These are phyloP conservation scores for Lactarius akahatsu DNA, from an alignment of 768 basidiomycete genomes.

Conservation along the genomic window DNA sequence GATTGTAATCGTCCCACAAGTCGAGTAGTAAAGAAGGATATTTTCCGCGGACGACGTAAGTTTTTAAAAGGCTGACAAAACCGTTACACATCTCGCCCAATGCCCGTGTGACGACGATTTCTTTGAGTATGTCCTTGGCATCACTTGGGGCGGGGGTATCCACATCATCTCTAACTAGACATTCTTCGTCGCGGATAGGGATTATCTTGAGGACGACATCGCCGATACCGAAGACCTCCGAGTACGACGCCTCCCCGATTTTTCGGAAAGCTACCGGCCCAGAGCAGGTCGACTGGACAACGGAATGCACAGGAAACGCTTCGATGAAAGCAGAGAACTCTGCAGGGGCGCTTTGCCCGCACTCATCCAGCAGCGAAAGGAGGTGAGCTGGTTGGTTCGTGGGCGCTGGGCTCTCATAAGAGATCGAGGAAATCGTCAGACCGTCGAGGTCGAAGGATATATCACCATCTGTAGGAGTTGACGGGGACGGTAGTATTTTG, in stretches of 20 bases:
- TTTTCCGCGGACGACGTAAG: conserved; percentile 81
- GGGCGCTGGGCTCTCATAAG: conserved; percentile 28
- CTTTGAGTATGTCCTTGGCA: conserved; percentile 72
- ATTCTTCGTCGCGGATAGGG: conserved; percentile 60
- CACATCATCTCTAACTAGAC: conserved; percentile 31
- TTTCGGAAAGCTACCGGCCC: conserved; percentile 58
- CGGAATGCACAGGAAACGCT: conserved; percentile 71
- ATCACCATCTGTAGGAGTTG: conserved; percentile 53
- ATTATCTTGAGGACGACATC: conserved; percentile 90
- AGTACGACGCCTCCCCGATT: conserved; percentile 95
- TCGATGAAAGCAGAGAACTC: conserved; percentile 85
- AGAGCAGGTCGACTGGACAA: conserved; percentile 44
- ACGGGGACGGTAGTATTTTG: conserved; percentile 50
- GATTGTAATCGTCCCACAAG: conserved; percentile 85
- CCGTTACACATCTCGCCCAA: conserved; percentile 77
- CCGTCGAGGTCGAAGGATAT: conserved; percentile 50
- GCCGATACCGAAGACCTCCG: conserved; percentile 91
- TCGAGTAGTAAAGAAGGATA: conserved; percentile 79
- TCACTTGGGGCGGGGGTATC: conserved; percentile 72
- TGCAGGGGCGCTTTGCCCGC: conserved; percentile 63
- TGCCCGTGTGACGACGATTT: conserved; percentile 71
- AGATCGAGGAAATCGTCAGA: conserved; percentile 37
- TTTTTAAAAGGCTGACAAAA: conserved; percentile 77
- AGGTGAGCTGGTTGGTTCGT: conserved; percentile 51
- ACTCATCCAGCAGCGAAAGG: conserved; percentile 65